Percentiles rank a stretch among this genome's conserved stretches.
Conservation (phyloP, 2,329 filamentous ascomycete genomes). For the Apiospora rasikravindrae region DNA sequence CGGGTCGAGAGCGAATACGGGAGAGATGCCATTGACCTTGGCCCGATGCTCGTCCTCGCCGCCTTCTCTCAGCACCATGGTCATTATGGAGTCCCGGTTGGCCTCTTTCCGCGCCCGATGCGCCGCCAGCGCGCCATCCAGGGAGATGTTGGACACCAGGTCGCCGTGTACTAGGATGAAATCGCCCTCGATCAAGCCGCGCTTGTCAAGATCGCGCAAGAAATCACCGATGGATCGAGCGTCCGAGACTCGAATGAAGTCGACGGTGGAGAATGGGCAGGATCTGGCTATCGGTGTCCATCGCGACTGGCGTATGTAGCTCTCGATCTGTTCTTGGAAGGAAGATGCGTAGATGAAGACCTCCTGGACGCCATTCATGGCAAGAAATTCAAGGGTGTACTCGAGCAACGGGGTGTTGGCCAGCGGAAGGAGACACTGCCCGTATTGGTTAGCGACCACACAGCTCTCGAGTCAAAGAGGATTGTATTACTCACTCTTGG, state of each 20-base stretch:
- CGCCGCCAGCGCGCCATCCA: conserved; percentile 78
- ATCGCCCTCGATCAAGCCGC: conserved; percentile 84
- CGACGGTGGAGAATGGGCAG: conserved; percentile 76
- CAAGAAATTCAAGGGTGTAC: conserved; percentile 95
- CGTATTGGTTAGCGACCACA: conserved; percentile 26
- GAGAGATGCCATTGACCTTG: conserved; percentile 75
- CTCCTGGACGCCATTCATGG: conserved; percentile 92
- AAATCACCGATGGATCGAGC: conserved; percentile 91
- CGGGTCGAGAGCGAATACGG: conserved; percentile 86
- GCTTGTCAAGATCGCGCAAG: conserved; percentile 89
- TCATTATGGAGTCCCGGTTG: conserved; percentile 98
- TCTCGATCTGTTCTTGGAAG: conserved; percentile 85
- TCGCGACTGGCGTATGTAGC: conserved; percentile 78
- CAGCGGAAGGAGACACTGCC: conserved; percentile 86
- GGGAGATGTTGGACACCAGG: conserved; percentile 84
- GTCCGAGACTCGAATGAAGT: conserved; percentile 83
- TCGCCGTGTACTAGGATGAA: conserved; percentile 94
- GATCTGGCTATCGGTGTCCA: conserved; percentile 66
- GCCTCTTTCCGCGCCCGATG: conserved; percentile 81
- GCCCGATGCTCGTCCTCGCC: conserved; percentile 74
- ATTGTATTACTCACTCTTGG: conserved; percentile 70
- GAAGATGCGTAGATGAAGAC: conserved; percentile 91
- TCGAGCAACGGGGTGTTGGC: conserved; percentile 96
- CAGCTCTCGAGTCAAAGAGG: background rate
- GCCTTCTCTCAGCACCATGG: conserved; percentile 83